Base-by-base conservation (phyloP, 2,329 filamentous ascomycete species). In the Colletotrichum eleusines region DNA sequence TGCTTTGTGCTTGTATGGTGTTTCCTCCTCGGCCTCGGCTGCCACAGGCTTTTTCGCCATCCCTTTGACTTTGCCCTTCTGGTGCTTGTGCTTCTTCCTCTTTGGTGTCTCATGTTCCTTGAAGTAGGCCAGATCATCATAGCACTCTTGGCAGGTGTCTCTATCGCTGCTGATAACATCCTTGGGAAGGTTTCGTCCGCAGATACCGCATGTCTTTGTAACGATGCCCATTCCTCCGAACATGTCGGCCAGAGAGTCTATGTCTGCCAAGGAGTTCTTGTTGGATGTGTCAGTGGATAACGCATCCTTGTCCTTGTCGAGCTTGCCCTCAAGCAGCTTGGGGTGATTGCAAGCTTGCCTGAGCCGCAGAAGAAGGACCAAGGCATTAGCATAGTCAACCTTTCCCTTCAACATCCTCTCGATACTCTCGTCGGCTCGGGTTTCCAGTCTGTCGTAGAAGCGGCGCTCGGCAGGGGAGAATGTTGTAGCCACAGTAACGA, bases 301-400 rank as follows among this genome's bases (percentile, higher is more conserved):
- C 2, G 94, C 93, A 76, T 98, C 96, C 76, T 92, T 94, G 78
- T 99, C 96, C 74, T 93, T 93, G 66, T 91, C 91, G 68, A 98
- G 85, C 77, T 97, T 95, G 73, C 91, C 91, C 74, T 94, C 93
- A 16, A 97, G 92, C 55, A 99, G 86, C 74, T 94, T 91, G 0
- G 95, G 94, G 78, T 99, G 96, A 77, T 99, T 97, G 80, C 96
- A 99, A 26, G 94, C 93, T 80, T 99, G 96, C 71, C 96, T 89
- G 71, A 99, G 85, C 48, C 96, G 91, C 66, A 99, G 84, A n/a
- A 99, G 88, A 72, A 99, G 84, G 16, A 97, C 95, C 77, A 99
- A 89, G 23, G 96, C 96, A 76, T 94, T 97, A 69, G 97, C 95
- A 78, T 98, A 98, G 82, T 94, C 97, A 63, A 95, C 84, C 77